These are phyloP conservation scores for Puya raimondii DNA, from an alignment of 176 grass and related monocot species.

Conservation along the genomic window DNA sequence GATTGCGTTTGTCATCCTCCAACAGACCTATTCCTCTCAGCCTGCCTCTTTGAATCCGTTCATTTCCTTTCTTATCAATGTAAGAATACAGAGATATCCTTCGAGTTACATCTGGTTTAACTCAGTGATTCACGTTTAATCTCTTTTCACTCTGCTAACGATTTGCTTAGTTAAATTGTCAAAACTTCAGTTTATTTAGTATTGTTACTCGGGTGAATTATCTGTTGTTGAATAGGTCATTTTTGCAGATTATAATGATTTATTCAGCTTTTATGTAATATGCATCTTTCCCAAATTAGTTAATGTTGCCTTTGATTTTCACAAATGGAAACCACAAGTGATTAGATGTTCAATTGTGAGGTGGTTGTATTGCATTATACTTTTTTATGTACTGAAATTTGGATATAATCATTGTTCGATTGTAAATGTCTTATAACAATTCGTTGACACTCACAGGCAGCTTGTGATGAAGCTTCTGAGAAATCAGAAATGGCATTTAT, in stretches of 20 bases:
- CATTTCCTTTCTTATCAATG: slow-evolving; percentile 62
- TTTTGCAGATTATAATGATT: too few relatives aligned
- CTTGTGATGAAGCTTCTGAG: slow-evolving; percentile 55
- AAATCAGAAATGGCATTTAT: slow-evolving; percentile 56
- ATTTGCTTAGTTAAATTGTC: too few relatives aligned
- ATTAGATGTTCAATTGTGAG: too few relatives aligned
- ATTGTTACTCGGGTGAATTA: too few relatives aligned
- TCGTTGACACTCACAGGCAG: slow-evolving; percentile 37
- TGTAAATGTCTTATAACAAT: slow-evolving; percentile 17
- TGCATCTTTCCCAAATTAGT: too few relatives aligned
- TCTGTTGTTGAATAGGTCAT: too few relatives aligned
- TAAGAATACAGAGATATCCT: slow-evolving; percentile 27
- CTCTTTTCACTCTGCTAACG: too few relatives aligned
- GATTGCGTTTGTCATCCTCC: slow-evolving; percentile 76
- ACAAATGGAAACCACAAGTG: too few relatives aligned
- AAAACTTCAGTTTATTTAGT: too few relatives aligned
- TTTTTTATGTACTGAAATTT: not conserved
- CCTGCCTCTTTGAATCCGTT: slow-evolving; percentile 60
- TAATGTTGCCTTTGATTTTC: too few relatives aligned
- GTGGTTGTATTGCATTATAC: not conserved
- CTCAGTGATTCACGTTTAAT: not conserved
- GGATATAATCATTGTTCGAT: not conserved
- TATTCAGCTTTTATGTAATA: too few relatives aligned
- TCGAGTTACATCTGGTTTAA: not conserved
- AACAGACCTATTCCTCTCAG: slow-evolving; percentile 55